Base-by-base conservation (phyloP, 305 asterid genomes). In the Fraxinus nigra region DNA sequence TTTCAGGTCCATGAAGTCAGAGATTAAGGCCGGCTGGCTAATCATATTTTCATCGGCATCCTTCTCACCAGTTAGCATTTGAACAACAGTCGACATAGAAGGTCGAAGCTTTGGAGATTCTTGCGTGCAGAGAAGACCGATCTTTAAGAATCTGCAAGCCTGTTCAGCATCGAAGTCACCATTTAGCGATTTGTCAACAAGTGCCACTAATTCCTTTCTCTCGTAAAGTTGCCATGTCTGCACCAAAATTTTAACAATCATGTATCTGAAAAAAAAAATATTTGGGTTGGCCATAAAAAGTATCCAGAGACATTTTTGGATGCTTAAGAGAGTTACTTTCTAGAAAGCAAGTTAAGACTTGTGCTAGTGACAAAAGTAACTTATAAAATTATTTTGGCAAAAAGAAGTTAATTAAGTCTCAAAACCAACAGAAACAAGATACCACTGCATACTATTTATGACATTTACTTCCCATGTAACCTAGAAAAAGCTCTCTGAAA, bases 1-100 rank as follows among this genome's bases (percentile, higher is more conserved):
- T 87, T 92, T 96, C 86, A 96, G 86, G 87, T 94, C 99, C 98
- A 93, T 90, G 91, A 96, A 93, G 75, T 96, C 98, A 0, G 98
- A 87, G 84, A 94, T 90, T 75, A 90, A 78, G 38, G 89, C 94
- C 0, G 94, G 94, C 73, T 86, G 34, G 35, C n/a, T 26, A 24
- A 65, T 65, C 73, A 65, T 26, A 65, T 86, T 74, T 26, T 90
- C 95, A 73, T 88, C 89, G 13, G 92, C 80, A 11, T 77, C 82
- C 38, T 81, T 84, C 82, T 81, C 86, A 14, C 98, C 98, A 0
- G 86, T 83, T 10, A 96, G 94, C 98, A 96, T 91, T 79, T 46
- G 88, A 43, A 92, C 98, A 46, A 89, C 96, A 20, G 88, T 82
- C 5, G 98, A 92, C 99, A 94, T 96, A 33, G 97, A 84, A 65